Evolutionary conservation across 805 yeast species (phyloP), one percentile per base, ranked within the genome.

Genomic region (Candida nemodendra): DNA sequence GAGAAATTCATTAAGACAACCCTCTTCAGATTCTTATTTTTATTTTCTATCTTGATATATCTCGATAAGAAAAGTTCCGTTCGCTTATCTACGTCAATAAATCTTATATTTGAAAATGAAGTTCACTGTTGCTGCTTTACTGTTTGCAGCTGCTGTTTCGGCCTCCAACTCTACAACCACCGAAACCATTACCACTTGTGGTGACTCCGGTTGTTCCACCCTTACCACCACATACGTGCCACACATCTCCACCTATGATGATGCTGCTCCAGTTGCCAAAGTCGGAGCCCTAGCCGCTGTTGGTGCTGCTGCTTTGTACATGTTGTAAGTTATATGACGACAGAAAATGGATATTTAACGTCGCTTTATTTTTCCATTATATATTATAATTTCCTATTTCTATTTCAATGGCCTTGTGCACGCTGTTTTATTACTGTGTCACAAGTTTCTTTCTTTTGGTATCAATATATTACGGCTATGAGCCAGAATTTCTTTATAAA

Each of bases 241-340:
- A 22, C 18, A 41, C 16, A 35, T 51, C 36, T 51, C 54, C 23
- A 51, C 51, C 23, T 47, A 41, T 32, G 30, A 28, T 4, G 51
- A 38, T 31, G 54, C 41, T 30, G 56, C 53, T 30, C 49, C 50
- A 21, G 50, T 39, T 39, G 54, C 53, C 29, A 56, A 51, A 40
- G 53, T 43, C 32, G 56, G 52, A 40, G 56, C 55, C 32, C 27
- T 47, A 26, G 57, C 55, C 34, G 57, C 51, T 36, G 33, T 55
- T 32, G 57, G 55, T 41, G 58, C 57, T 30, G 54, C 51, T 32
- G 58, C 57, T 35, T 27, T 54, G 31, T 55, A 48, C 46, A 40
- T 50, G 34, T 43, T 53, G 33, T 55, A 46, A 42, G 40, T 18
- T 25, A 14, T n/a, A 16, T n/a, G 14, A 19, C 7, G 22, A 12